phyloP scores from a whole-genome alignment of 768 basidiomycete genomes.

The Boletales sp. region DNA sequence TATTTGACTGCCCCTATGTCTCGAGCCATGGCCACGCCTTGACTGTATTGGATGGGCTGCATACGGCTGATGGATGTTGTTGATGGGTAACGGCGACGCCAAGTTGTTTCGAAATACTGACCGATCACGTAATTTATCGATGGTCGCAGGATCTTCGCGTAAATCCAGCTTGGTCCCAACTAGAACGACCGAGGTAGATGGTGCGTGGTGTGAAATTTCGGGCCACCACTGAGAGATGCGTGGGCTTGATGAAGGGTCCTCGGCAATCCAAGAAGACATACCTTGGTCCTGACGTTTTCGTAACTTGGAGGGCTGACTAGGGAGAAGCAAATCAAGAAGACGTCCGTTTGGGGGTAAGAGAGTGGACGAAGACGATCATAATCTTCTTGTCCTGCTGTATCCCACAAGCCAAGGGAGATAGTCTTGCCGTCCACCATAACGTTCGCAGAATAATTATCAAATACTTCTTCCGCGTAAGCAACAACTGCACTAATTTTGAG shows the following conservation, averaged over 20 bases:
- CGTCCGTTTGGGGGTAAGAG: slow-evolving; percentile 98
- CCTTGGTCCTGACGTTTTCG: slow-evolving; percentile 98
- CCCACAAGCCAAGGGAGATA: slow-evolving; percentile 97
- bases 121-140: slow-evolving; percentile 92
- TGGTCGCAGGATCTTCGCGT: slow-evolving; percentile 89
- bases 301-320: slow-evolving; percentile 97
- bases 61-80: slow-evolving; percentile 60
- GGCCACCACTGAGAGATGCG: slow-evolving; percentile 74
- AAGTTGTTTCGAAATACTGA: slow-evolving; percentile 31
- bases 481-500: neutral
- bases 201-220: slow-evolving; percentile 96
- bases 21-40: slow-evolving; percentile 86
- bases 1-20: slow-evolving; percentile 97
- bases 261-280: slow-evolving; percentile 32
- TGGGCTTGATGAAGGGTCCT: slow-evolving; percentile 2
- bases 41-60: slow-evolving; percentile 89
- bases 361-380: slow-evolving; percentile 97
- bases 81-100: slow-evolving; percentile 4
- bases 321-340: slow-evolving; percentile 99
- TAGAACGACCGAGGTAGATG: slow-evolving; percentile 86
- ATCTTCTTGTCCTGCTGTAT: slow-evolving; percentile 99
- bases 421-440: slow-evolving; percentile 99
- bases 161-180: slow-evolving; percentile 98
- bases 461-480: slow-evolving; percentile 51
- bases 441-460: slow-evolving; percentile 98